Conservation (phyloP, 73 alveolate genomes). For the Paramecium biaurelia region DNA sequence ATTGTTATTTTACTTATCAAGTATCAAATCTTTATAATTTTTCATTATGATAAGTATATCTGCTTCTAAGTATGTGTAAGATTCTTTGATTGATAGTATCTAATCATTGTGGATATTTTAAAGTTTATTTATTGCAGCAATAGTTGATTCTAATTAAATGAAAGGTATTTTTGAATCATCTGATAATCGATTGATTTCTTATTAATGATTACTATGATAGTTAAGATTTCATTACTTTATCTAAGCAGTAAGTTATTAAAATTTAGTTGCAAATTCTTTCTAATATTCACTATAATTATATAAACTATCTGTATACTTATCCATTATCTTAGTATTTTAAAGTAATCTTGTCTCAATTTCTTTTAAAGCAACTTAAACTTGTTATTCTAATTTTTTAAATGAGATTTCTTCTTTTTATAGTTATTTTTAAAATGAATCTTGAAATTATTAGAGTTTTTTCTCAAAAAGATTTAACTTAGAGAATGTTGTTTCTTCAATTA, state of each 20-base stretch:
- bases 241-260: background rate
- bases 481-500: background rate
- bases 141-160: background rate
- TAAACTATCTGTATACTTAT: background rate
- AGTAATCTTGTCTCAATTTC: background rate
- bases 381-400: background rate
- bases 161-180: background rate
- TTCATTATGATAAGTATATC: background rate
- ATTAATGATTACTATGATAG: background rate
- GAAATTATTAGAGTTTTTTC: background rate
- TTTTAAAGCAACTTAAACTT: background rate
- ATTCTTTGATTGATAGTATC: background rate
- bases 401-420: background rate
- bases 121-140: background rate
- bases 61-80: background rate
- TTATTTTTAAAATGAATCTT: background rate
- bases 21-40: constrained; percentile 22
- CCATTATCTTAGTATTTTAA: background rate
- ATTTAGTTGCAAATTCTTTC: background rate
- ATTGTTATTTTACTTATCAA: background rate
- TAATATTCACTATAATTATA: background rate
- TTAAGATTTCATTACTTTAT: background rate
- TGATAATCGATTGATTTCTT: background rate
- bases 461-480: background rate
- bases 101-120: background rate